These are phyloP conservation scores for Orbilia oligospora DNA, from an alignment of 2,329 filamentous ascomycete genomes.

Conservation along the genomic window DNA sequence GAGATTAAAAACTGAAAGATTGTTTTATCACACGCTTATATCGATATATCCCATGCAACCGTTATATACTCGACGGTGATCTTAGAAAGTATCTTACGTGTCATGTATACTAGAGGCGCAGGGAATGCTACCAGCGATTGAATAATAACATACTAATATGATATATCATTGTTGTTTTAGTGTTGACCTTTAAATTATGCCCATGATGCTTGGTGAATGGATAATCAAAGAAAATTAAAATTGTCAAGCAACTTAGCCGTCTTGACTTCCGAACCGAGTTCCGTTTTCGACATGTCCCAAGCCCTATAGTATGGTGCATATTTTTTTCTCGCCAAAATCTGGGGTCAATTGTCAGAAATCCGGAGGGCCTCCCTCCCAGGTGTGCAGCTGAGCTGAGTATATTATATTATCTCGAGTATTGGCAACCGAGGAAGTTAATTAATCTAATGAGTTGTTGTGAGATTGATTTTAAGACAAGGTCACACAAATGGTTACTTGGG, in stretches of 20 bases:
- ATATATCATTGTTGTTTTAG: slow-evolving; percentile 23
- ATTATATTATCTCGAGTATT: not conserved
- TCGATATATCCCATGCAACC: slow-evolving; percentile 10
- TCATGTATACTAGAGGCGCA: slow-evolving; percentile 20
- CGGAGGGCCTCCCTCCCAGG: not conserved
- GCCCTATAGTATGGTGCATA: slow-evolving; percentile 19
- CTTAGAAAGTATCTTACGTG: slow-evolving; percentile 35
- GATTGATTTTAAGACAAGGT: slow-evolving; percentile 21
- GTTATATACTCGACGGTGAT: slow-evolving; percentile 25
- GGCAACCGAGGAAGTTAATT: slow-evolving; percentile 9
- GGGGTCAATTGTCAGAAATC: slow-evolving; percentile 17
- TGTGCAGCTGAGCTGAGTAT: not conserved
- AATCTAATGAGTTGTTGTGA: slow-evolving; percentile 9
- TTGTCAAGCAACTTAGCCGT: slow-evolving; percentile 43
- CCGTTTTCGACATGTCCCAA: slow-evolving; percentile 12
- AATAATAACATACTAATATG: slow-evolving; percentile 34
- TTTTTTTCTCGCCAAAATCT: slow-evolving; percentile 27
- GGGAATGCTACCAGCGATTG: slow-evolving; percentile 54
- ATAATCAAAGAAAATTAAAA: slow-evolving; percentile 40
- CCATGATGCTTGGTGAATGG: slow-evolving; percentile 34
- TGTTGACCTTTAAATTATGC: slow-evolving; percentile 27
- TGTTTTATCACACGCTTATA: slow-evolving; percentile 28
- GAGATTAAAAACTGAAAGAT: slow-evolving; percentile 13
- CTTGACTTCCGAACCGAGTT: slow-evolving; percentile 37
- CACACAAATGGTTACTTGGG: slow-evolving; percentile 14